Conservation (phyloP, 352 stramenopile species). For the Thalassiosira exigua region DNA sequence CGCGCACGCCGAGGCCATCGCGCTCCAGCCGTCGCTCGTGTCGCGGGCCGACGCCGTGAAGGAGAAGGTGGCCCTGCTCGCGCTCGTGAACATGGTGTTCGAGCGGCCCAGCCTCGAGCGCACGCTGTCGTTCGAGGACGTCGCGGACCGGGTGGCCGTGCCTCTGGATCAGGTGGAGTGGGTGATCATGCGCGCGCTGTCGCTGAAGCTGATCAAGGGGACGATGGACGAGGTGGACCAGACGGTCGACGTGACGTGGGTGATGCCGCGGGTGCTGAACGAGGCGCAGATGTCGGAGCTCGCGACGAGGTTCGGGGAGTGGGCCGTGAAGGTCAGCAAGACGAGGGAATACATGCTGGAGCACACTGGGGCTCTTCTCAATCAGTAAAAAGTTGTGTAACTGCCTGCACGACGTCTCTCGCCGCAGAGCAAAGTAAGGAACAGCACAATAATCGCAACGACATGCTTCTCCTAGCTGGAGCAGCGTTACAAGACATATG, state of each 20-base stretch:
- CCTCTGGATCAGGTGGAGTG: constrained; percentile 92
- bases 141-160: constrained; percentile 86
- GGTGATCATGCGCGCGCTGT: constrained; percentile 97
- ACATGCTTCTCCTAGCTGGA: too few species aligned
- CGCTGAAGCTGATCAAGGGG: constrained; percentile 93
- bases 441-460: too few species aligned
- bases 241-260: constrained; percentile 94
- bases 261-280: constrained; percentile 90
- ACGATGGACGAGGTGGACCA: constrained; percentile 90
- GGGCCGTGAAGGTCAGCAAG: constrained; percentile 80
- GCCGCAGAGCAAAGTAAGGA: too few species aligned
- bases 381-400: constrained; percentile 27
- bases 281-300: constrained; percentile 84
- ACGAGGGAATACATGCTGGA: constrained; percentile 78
- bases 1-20: constrained; percentile 64
- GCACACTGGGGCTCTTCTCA: constrained; percentile 52
- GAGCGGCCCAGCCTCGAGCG: constrained; percentile 91
- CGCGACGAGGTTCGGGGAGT: constrained; percentile 80
- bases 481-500: too few species aligned
- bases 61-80: constrained; percentile 97
- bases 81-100: constrained; percentile 97
- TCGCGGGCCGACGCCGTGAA: constrained; percentile 94
- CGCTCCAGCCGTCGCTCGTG: constrained; percentile 90
- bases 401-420: too few species aligned
- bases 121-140: constrained; percentile 89